Percentiles rank a stretch among this genome's conserved stretches.
These are phyloP conservation scores for Coleophoma crateriformis DNA, from an alignment of 2,329 filamentous ascomycete genomes.

Conservation along the genomic window DNA sequence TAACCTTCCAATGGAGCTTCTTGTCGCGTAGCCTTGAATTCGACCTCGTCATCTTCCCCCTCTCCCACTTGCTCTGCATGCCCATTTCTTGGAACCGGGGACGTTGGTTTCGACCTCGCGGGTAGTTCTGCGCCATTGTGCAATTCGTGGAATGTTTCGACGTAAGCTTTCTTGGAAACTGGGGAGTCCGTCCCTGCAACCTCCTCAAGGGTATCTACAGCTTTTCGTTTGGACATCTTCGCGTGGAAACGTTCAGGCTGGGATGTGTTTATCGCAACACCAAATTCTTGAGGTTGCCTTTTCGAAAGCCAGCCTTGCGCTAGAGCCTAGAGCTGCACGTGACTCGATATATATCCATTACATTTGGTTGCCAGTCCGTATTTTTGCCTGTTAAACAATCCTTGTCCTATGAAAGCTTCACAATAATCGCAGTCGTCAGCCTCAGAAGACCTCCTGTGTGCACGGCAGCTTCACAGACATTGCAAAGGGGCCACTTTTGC, in stretches of 20 bases:
- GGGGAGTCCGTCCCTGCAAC: constrained; percentile 48
- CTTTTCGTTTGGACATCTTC: constrained; percentile 49
- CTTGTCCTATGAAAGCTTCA: too few species aligned
- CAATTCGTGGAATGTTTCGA: constrained; percentile 27
- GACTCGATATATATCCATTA: background rate
- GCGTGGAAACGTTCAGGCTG: background rate
- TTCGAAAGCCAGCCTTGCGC: background rate
- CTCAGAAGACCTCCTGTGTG: too few species aligned
- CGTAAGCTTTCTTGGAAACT: constrained; percentile 51
- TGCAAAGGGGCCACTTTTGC: too few species aligned
- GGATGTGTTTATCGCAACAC: too few species aligned
- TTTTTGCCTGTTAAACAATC: too few species aligned
- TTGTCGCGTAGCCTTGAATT: constrained; percentile 55
- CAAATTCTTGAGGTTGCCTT: background rate
- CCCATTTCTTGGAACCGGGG: constrained; percentile 15
- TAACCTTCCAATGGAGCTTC: constrained; percentile 80
- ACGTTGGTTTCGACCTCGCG: constrained; percentile 18
- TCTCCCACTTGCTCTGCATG: constrained; percentile 15
- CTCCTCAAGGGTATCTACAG: constrained; percentile 55
- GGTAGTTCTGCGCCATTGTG: constrained; percentile 22
- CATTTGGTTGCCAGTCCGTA: too few species aligned
- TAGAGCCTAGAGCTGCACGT: background rate
- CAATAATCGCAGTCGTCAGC: too few species aligned
- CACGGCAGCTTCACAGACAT: too few species aligned
- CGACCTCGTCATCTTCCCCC: constrained; percentile 26